Conservation (phyloP, 257 asterid genomes). For the Buddleja alternifolia region DNA sequence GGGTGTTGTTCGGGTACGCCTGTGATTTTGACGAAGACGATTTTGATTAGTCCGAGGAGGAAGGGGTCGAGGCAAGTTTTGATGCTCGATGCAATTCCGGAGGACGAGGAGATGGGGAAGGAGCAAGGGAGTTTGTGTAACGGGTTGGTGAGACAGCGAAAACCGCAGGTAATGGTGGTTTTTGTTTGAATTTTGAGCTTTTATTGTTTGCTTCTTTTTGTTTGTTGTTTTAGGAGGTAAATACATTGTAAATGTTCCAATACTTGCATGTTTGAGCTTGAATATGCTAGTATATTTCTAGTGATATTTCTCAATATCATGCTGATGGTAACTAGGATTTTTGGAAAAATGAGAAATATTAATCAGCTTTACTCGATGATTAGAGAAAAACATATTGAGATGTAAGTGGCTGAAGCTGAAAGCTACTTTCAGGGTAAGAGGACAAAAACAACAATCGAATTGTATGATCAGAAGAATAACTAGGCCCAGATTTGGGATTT, state of each 20-base stretch:
- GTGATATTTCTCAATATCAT: neutral
- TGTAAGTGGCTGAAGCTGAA: slow-evolving; percentile 19
- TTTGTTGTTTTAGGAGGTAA: neutral
- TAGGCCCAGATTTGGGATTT: neutral
- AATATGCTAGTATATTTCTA: neutral
- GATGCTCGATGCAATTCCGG: slow-evolving; percentile 77
- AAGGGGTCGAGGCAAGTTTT: slow-evolving; percentile 58
- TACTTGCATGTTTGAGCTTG: neutral
- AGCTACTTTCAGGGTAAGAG: neutral
- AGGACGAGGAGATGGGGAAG: slow-evolving; percentile 75
- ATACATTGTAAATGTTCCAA: neutral
- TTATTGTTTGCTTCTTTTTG: neutral
- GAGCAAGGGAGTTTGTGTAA: slow-evolving; percentile 43
- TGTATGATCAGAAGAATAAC: neutral
- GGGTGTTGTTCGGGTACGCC: slow-evolving; percentile 84
- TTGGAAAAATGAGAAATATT: neutral
- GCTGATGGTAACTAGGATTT: neutral
- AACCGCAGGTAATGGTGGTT: slow-evolving; percentile 53
- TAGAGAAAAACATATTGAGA: neutral
- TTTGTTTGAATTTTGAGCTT: neutral
- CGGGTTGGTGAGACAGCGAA: slow-evolving; percentile 61
- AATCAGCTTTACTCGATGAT: neutral
- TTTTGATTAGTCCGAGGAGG: slow-evolving; percentile 68
- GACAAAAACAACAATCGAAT: slow-evolving; percentile 4
- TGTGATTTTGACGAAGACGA: slow-evolving; percentile 69